Conservation (phyloP, 345 rosid genomes). For the Cardamine resedifolia region DNA sequence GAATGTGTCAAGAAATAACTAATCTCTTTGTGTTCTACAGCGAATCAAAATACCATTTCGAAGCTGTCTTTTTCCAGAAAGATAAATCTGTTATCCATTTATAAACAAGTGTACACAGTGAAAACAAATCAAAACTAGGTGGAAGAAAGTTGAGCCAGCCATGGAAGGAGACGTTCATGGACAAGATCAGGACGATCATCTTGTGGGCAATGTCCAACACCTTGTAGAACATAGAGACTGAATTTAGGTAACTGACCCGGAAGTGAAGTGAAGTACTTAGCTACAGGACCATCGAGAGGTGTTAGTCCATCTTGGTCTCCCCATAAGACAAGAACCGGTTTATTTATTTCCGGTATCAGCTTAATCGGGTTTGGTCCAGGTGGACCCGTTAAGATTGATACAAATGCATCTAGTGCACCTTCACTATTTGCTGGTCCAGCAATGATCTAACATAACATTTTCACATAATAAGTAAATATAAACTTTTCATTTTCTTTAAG, state of each 20-base stretch:
- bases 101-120: conserved; percentile 8
- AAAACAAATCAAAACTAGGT: conserved; percentile 23
- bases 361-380: conserved; percentile 79
- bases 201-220: conserved; percentile 90
- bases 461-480: background rate
- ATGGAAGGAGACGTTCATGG: conserved; percentile 71
- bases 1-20: background rate
- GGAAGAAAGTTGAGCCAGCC: conserved; percentile 56
- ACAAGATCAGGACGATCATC: conserved; percentile 82
- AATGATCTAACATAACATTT: conserved; percentile 55
- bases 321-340: conserved; percentile 77
- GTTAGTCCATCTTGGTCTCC: conserved; percentile 86
- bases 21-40: background rate
- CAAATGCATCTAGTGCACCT: conserved; percentile 88
- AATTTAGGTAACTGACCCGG: conserved; percentile 61
- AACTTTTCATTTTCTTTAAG: background rate
- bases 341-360: conserved; percentile 53
- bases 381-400: conserved; percentile 87
- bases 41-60: background rate
- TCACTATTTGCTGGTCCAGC: conserved; percentile 74
- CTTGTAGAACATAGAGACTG: conserved; percentile 58
- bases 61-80: background rate
- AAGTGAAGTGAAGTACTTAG: conserved; percentile 66
- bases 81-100: conserved; percentile 9
- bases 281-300: conserved; percentile 86